phyloP scores from a whole-genome alignment of 192 early-diverging fungal species.

The Coemansia guatemalensis region DNA sequence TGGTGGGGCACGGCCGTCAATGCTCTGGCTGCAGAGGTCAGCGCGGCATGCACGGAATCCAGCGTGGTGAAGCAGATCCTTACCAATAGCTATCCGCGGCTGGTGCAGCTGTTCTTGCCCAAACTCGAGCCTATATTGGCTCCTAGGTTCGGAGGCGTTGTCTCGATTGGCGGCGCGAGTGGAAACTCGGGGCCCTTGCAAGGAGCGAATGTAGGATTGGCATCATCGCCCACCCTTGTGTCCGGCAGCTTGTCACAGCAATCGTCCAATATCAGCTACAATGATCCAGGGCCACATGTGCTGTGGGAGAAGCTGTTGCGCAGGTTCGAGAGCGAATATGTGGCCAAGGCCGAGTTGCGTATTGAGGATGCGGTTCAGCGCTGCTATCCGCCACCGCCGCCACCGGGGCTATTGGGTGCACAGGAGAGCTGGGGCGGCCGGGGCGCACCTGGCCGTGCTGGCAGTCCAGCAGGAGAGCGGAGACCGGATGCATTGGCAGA shows the following conservation, averaged over 20 bases:
- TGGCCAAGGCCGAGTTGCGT: conserved; percentile 17
- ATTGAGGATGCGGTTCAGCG: conserved; percentile 26
- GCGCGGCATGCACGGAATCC: conserved; percentile 14
- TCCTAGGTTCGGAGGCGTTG: conserved; percentile 18
- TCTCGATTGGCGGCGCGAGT: neutral
- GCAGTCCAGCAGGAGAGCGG: neutral
- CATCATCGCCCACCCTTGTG: too few species aligned
- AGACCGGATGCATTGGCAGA: neutral
- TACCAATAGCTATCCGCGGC: conserved; percentile 28
- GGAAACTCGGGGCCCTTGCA: neutral
- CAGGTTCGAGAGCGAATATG: conserved; percentile 28
- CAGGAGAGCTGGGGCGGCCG: conserved; percentile 19
- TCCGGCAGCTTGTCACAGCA: neutral
- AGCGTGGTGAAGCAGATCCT: conserved; percentile 27
- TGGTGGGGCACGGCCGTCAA: conserved; percentile 41
- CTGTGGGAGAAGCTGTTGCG: conserved; percentile 37
- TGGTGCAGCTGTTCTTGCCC: conserved; percentile 34
- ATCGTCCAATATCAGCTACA: neutral
- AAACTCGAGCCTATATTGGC: conserved; percentile 26
- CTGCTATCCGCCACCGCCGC: conserved; percentile 27
- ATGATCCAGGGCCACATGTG: conserved; percentile 9
- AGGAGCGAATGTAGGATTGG: too few species aligned
- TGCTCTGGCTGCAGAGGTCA: conserved; percentile 16
- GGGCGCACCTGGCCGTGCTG: neutral
- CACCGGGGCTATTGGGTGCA: conserved; percentile 28